These are phyloP conservation scores for Fomes fomentarius DNA, from an alignment of 1,284 basidiomycete genomes.

Conservation along the genomic window DNA sequence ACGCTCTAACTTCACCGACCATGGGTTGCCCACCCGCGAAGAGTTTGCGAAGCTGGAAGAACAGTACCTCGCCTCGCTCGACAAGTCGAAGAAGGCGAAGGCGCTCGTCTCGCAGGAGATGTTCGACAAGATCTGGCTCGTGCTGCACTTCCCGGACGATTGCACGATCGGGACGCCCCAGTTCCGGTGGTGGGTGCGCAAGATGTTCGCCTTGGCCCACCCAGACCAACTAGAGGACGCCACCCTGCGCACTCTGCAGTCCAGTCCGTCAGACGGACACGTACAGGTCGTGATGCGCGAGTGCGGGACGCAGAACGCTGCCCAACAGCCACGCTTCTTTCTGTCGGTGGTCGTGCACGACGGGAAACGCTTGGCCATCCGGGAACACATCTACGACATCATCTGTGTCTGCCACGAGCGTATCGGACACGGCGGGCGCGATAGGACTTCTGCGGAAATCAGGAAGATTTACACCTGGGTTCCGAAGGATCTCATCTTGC, in stretches of 20 bases:
- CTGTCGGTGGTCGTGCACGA: slow-evolving; percentile 62
- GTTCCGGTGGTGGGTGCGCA: slow-evolving; percentile 81
- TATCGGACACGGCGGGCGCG: slow-evolving; percentile 73
- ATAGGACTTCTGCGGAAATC: slow-evolving; percentile 67
- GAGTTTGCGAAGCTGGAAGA: slow-evolving; percentile 59
- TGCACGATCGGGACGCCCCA: slow-evolving; percentile 30
- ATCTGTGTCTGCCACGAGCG: slow-evolving; percentile 71
- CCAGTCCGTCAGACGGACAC: neutral
- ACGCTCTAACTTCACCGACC: slow-evolving; percentile 5
- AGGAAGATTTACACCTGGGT: slow-evolving; percentile 76
- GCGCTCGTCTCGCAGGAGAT: slow-evolving; percentile 69
- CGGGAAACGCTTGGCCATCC: slow-evolving; percentile 69
- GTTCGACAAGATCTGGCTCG: slow-evolving; percentile 72
- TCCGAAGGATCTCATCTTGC: slow-evolving; percentile 76
- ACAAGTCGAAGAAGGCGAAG: slow-evolving; percentile 62
- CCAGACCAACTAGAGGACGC: slow-evolving; percentile 16
- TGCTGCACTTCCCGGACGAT: slow-evolving; percentile 44
- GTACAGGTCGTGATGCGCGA: slow-evolving; percentile 10
- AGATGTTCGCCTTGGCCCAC: slow-evolving; percentile 66
- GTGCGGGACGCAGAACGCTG: neutral
- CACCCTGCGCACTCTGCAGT: neutral
- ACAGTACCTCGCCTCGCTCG: slow-evolving; percentile 58
- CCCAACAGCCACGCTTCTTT: too few species aligned
- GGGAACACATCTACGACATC: slow-evolving; percentile 76
- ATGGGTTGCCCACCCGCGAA: slow-evolving; percentile 34